Percentiles rank a stretch among this genome's conserved stretches.
Evolutionary conservation across 2,329 filamentous ascomycete species (phyloP).

Genomic region (Nemania diffusa): DNA sequence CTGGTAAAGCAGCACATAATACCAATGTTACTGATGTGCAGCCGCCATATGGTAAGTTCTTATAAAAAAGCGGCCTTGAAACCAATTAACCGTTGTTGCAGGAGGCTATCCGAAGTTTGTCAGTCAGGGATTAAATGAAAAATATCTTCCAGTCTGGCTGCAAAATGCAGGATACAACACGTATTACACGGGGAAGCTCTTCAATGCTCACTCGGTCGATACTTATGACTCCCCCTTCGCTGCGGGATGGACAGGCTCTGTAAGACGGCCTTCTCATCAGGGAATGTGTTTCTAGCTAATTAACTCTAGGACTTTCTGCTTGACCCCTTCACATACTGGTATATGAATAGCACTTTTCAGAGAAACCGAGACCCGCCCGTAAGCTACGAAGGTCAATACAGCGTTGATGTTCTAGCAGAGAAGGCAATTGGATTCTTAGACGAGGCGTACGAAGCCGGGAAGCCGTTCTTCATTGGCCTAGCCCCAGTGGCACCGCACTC

Average conservation of each 20-base stretch:
- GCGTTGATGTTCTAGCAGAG: constrained; percentile 62
- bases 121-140: constrained; percentile 70
- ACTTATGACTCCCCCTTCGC: constrained; percentile 70
- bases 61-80: background rate
- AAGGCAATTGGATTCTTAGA: constrained; percentile 65
- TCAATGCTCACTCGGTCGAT: constrained; percentile 69
- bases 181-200: constrained; percentile 78
- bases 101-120: constrained; percentile 75
- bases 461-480: constrained; percentile 69
- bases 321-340: constrained; percentile 72
- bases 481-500: constrained; percentile 70
- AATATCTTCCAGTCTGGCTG: constrained; percentile 78
- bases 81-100: constrained; percentile 37
- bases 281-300: constrained; percentile 11
- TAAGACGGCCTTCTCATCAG: constrained; percentile 15
- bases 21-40: constrained; percentile 72
- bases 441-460: constrained; percentile 59
- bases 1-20: constrained; percentile 74
- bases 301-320: constrained; percentile 57
- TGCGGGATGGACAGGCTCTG: constrained; percentile 68
- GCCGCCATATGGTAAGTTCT: constrained; percentile 64
- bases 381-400: constrained; percentile 65
- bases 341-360: constrained; percentile 69
- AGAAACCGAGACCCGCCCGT: constrained; percentile 65
- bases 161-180: constrained; percentile 75